Percentiles rank a stretch among this genome's conserved stretches.
These are phyloP conservation scores for Termitomyces sp. DNA, from an alignment of 1,284 basidiomycete species.

Conservation along the genomic window DNA sequence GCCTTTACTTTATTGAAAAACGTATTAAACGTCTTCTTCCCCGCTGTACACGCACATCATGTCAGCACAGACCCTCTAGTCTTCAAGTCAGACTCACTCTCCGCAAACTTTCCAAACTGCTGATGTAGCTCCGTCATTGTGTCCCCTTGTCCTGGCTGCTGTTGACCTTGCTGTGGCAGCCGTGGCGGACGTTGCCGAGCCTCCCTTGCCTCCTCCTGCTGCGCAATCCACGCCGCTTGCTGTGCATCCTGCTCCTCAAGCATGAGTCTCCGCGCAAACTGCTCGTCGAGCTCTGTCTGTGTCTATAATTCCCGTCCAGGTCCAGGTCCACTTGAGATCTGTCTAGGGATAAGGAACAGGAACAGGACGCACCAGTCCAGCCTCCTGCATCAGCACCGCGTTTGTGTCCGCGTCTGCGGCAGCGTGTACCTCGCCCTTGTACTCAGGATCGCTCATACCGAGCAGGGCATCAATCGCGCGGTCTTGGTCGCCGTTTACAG, in stretches of 20 bases:
- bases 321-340: no score
- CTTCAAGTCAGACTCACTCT: conserved; percentile 44
- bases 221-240: conserved; percentile 29
- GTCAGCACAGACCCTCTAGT: background rate
- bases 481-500: conserved; percentile 60
- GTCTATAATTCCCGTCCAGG: conserved; percentile 25
- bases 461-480: conserved; percentile 68
- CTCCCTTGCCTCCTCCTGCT: conserved; percentile 13
- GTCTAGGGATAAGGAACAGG: background rate
- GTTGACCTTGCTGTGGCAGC: conserved; percentile 16
- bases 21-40: conserved; percentile 70
- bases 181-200: conserved; percentile 10
- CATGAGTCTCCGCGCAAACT: conserved; percentile 64
- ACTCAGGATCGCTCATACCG: conserved; percentile 78
- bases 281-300: conserved; percentile 69
- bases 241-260: conserved; percentile 57
- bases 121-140: conserved; percentile 67
- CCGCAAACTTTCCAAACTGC: conserved; percentile 68
- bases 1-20: conserved; percentile 71
- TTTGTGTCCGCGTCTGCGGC: background rate
- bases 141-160: conserved; percentile 29
- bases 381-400: background rate
- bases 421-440: conserved; percentile 27
- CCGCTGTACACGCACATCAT: conserved; percentile 36
- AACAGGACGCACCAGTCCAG: background rate